A percentile compares a stretch with the other conserved stretches of the same genome.
Conservation (phyloP, 2,329 filamentous ascomycete species). For the Fusarium sp. region DNA sequence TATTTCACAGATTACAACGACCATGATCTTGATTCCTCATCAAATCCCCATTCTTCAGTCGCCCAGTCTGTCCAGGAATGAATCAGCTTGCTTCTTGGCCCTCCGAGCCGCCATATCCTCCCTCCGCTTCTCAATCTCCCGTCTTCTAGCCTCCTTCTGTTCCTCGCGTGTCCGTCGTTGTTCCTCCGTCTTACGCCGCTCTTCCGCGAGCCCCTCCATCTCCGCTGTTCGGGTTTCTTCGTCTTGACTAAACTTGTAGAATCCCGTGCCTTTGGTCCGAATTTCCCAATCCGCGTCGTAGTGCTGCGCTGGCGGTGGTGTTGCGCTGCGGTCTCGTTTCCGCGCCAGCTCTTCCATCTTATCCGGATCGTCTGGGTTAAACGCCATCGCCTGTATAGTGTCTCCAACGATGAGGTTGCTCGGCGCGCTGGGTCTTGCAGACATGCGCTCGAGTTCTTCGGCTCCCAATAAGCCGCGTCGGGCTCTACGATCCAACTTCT, state of each 20-base stretch:
- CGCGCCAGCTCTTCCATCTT: conserved; percentile 83
- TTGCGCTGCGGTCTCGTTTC: conserved; percentile 81
- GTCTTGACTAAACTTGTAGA: conserved; percentile 88
- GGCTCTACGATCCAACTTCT: conserved; percentile 67
- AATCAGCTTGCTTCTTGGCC: conserved; percentile 76
- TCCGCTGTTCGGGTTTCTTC: conserved; percentile 72
- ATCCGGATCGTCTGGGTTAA: conserved; percentile 76
- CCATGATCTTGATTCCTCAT: conserved; percentile 13
- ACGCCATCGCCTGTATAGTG: conserved; percentile 83
- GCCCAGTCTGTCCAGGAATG: conserved; percentile 72
- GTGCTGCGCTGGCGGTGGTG: conserved; percentile 82
- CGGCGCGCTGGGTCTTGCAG: conserved; percentile 74
- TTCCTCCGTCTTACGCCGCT: conserved; percentile 75
- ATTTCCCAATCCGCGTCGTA: conserved; percentile 90
- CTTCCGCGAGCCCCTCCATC: conserved; percentile 78
- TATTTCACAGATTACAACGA: not conserved
- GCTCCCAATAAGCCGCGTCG: conserved; percentile 63
- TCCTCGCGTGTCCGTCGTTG: conserved; percentile 66
- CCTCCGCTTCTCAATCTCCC: conserved; percentile 72
- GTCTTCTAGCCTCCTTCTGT: conserved; percentile 67
- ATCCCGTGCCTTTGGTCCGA: conserved; percentile 87
- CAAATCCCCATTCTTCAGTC: conserved; percentile 13
- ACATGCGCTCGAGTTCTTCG: conserved; percentile 74
- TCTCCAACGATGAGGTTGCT: conserved; percentile 84
- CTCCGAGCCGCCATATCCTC: conserved; percentile 69